Base-by-base conservation (phyloP, 257 asterid genomes). In the Linderniella brevidens region DNA sequence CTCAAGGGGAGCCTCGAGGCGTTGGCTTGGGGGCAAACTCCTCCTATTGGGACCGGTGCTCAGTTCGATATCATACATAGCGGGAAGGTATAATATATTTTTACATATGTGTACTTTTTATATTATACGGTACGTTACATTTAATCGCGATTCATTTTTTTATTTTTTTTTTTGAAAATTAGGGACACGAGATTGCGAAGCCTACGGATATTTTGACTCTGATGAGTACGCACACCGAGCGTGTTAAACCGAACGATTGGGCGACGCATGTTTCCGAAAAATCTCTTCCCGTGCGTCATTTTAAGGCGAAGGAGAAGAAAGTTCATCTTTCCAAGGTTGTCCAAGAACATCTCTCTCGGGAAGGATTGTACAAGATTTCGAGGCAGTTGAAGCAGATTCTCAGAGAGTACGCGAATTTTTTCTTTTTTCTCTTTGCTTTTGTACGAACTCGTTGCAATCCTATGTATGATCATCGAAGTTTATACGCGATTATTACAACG, bases 1-100 rank as follows among this genome's bases (percentile, higher is more conserved):
- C 94, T 90, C 46, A 69, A 55, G 68, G 96, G 94, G 52, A 75
- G 72, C 59, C 62, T 85, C 3, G 98, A 90, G 60, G 82, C 96
- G 38, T 64, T 90, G 60, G 47, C 87, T 10, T 85, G 94, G 96
- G 98, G 98, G 56, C 79, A 65, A 69, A 70, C 64, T 62, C 98
- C 96, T 53, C 48, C 83, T 19, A 62, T 77, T 37, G 98, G 98
- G 44, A 78, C 88, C 47, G 96, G 93, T 58, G 63, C 62, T 58
- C 76, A 40, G 1, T 85, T 85, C 40, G 94, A 81, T 61, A 54
- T 90, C 48, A 54, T 85, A 17, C 75, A 65, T 57, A 52, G 62
- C 51, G 73, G 68, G 49, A 69, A 79, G 98, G 98, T 90, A 37
- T 20, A 18, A 15, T 17, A 9, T 5, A 15, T 17, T 1, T 17